phyloP scores from a whole-genome alignment of 306 rosid species.

The Purshia tridentata region DNA sequence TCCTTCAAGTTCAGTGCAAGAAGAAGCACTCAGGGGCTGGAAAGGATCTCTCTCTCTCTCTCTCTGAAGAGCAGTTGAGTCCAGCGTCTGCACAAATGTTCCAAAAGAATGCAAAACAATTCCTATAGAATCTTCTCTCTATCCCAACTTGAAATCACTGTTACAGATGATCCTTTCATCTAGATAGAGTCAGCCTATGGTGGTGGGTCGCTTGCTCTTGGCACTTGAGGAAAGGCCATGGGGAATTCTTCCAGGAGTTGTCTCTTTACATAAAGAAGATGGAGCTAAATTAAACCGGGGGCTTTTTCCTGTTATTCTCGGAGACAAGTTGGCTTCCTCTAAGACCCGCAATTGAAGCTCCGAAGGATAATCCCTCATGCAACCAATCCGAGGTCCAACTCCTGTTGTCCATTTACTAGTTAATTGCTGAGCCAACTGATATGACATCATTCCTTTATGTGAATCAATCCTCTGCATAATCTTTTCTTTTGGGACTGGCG shows the following conservation, averaged over 20 bases:
- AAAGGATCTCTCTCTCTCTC: not conserved
- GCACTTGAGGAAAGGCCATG: not conserved
- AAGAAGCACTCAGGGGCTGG: not conserved
- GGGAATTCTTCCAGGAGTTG: not conserved
- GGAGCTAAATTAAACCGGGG: conserved; percentile 23
- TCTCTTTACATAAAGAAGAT: conserved; percentile 29
- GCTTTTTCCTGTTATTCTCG: conserved; percentile 40
- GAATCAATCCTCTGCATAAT: conserved; percentile 62
- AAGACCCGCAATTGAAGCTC: conserved; percentile 66
- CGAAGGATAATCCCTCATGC: conserved; percentile 86
- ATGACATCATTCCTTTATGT: conserved; percentile 70
- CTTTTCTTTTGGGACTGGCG: conserved; percentile 58
- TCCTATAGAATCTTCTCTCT: conserved; percentile 1
- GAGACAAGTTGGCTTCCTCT: conserved; percentile 74
- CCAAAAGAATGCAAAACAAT: not conserved
- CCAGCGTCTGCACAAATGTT: conserved; percentile 4
- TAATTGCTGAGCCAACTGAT: conserved; percentile 65
- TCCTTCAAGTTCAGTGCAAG: not conserved
- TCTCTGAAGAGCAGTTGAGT: not conserved
- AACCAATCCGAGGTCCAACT: conserved; percentile 80
- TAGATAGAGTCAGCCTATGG: conserved; percentile 5
- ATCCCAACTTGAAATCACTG: not conserved
- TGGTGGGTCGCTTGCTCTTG: conserved; percentile 15
- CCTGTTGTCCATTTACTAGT: conserved; percentile 76
- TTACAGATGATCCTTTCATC: conserved; percentile 2